Evolutionary conservation across 768 basidiomycete genomes (phyloP), one percentile per base, ranked within the genome.

Genomic region (Hypholoma fasciculare): DNA sequence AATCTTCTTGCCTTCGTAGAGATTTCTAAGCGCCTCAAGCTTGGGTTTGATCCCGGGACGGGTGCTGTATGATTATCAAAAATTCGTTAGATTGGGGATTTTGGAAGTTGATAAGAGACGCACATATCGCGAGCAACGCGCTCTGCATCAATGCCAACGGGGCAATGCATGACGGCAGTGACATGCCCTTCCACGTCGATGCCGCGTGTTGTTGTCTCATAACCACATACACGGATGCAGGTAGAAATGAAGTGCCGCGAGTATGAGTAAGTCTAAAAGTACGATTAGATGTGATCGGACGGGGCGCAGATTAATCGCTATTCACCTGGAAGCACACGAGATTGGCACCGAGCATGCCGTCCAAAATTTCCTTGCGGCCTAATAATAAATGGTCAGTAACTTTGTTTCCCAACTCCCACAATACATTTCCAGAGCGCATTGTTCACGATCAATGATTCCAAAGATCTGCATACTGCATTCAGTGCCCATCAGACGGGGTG

Each of bases 1-100:
- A 68, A 99, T 98, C 82, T 98, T 98, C 83, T 98, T 98, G 61
- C 92, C 93, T 63, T 93, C 88, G 71, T 99, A 99, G 13, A 98
- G 72, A 17, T 86, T 79, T 26, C 87, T 78, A 0, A 98, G 82
- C 1, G 94, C 89, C 48, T 90, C 90, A 16, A 96, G 78, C 72
- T 96, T 97, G n/a, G 96, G 96, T 55, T 84, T 76, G 59, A 98
- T 88, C 5, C 94, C 94, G 0, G 93, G 87, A 1, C 88, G 79
- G 42, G 85, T 78, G 8, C 87, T 89, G 59, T 42, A 54, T 47
- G 40, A 23, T 23, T 34, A 54, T 34, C 44, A 38, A 8, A 47
- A 30, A 16, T 6, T 34, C 30, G 60, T 47, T 26, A 52, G 4
- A 11, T n/a, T 37, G 5, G 7, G 23, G 7, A 20, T 26, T 11